Evolutionary conservation across 1,139 yeast genomes (phyloP), one percentile per base, ranked within the genome.

Genomic region (Ashbya aceris): DNA sequence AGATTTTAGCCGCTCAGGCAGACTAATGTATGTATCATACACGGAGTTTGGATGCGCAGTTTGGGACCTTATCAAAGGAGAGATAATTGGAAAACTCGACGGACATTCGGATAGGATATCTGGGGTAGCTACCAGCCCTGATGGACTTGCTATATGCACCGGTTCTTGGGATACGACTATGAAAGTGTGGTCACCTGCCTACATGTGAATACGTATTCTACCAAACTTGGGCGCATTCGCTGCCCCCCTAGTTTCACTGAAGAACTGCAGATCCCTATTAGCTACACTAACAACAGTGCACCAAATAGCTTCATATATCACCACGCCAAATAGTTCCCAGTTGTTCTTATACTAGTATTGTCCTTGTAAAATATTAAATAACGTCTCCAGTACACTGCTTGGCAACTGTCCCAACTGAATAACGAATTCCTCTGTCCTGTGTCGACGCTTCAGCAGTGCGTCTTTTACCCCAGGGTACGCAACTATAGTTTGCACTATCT

Each of bases 361-460:
- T 32, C 20, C 14, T 7, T 32, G 10, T 11, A 37, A 32, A 11
- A 38, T 27, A 9, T 33, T 23, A 26, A 33, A 38, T n/a, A 41
- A 34, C 3, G 30, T 31, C n/a, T 30, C 30, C 9, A 41, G 20
- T 6, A 41, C 13, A 10, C 30, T 23, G 28, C 35, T 28, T 5
- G 97, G 97, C 53, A 89, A 70, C 28, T 96, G 89, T 60, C 78
- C 85, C 54, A 89, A 71, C 62, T 85, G 95, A 85, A 89, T 83
- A 45, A 94, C 86, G 63, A 89, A 87, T 66, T 87, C 96, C 39
- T 96, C 96, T 55, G 83, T 86, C 47, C 85, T 95, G 40, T 83
- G 86, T 56, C 85, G 94, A 62, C 85, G 87, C 61, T 85, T 84
- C 56, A 89, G 79, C 64, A 41, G 14, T 28, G 33, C 83, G 85